These are phyloP conservation scores for Didymella exigua DNA, from an alignment of 2,329 filamentous ascomycete genomes.

Conservation along the genomic window DNA sequence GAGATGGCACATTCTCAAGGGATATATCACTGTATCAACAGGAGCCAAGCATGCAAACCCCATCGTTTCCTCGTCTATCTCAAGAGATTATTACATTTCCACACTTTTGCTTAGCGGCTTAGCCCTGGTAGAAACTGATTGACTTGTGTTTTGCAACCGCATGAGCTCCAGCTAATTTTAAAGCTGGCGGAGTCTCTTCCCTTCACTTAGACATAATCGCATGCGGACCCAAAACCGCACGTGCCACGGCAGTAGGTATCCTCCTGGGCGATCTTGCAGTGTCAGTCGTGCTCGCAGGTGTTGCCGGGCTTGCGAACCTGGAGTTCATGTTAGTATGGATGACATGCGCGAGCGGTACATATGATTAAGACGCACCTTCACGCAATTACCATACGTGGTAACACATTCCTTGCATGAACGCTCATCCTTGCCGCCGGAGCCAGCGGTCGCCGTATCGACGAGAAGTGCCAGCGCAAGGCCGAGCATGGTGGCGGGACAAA, in stretches of 20 bases:
- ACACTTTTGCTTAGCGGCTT: too few relatives aligned
- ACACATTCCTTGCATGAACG: neutral
- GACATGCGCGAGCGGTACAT: neutral
- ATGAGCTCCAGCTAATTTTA: neutral
- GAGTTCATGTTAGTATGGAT: neutral
- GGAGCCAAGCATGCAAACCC: too few relatives aligned
- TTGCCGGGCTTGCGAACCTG: neutral
- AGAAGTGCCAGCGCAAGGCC: neutral
- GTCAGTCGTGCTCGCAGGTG: neutral
- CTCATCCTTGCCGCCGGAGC: neutral
- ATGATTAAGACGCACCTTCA: neutral
- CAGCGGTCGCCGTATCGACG: neutral
- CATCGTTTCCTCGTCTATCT: too few relatives aligned
- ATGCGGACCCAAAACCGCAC: neutral
- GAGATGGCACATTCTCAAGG: too few relatives aligned
- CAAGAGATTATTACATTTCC: too few relatives aligned
- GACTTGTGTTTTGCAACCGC: too few relatives aligned
- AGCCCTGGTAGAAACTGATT: too few relatives aligned
- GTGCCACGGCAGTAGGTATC: neutral
- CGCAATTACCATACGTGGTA: neutral
- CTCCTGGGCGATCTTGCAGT: neutral
- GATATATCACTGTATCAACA: too few relatives aligned
- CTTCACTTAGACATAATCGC: neutral
- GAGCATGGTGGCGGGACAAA: neutral
- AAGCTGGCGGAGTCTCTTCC: neutral